Evolutionary conservation across 306 rosid species (phyloP).

Genomic region (Ceratonia siliqua): DNA sequence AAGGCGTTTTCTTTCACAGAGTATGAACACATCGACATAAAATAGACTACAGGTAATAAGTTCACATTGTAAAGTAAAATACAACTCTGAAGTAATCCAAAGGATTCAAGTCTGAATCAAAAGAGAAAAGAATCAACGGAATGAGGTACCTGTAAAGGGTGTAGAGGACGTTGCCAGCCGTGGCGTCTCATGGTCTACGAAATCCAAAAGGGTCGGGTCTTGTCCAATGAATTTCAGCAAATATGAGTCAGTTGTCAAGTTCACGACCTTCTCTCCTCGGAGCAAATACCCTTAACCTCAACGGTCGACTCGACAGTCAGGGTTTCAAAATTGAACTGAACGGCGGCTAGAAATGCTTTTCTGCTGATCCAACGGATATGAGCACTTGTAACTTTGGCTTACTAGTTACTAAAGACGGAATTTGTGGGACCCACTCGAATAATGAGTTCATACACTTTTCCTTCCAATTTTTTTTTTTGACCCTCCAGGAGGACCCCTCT

Average conservation of each 20-base stretch:
- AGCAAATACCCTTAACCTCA: neutral
- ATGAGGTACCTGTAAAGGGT: constrained; percentile 71
- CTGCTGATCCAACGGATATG: constrained; percentile 32
- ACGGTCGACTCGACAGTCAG: constrained; percentile 29
- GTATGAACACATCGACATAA: neutral
- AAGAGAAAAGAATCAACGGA: neutral
- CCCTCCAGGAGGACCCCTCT: neutral
- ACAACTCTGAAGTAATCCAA: neutral
- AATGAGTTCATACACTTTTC: no score
- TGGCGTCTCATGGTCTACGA: constrained; percentile 69
- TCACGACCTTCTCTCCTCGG: no score
- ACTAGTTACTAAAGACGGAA: neutral
- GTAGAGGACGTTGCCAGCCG: constrained; percentile 96
- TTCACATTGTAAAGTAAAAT: neutral
- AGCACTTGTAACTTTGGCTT: neutral
- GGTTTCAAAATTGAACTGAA: constrained; percentile 36
- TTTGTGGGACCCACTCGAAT: constrained; percentile 21
- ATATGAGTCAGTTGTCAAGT: neutral
- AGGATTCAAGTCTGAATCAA: neutral
- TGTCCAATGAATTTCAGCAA: no score
- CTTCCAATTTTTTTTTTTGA: no score
- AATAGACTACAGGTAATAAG: neutral
- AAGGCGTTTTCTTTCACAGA: no score
- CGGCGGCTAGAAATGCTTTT: neutral
- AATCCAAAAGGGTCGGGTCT: neutral